Conservation (phyloP, 305 asterid species). For the Solanum hybrid region DNA sequence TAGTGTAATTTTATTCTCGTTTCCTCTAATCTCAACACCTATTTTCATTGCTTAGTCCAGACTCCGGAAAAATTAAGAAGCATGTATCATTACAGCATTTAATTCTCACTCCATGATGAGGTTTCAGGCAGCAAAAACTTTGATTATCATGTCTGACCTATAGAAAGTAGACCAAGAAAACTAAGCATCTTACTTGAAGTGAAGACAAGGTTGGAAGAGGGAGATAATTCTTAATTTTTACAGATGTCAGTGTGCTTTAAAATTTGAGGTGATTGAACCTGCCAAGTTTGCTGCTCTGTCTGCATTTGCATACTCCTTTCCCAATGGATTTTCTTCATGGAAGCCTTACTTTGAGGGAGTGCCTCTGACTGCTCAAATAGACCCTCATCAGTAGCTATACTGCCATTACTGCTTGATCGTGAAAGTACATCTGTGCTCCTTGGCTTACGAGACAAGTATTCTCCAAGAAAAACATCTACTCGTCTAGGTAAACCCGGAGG, state of each 20-base stretch:
- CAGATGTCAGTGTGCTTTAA: neutral
- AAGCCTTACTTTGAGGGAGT: constrained; percentile 40
- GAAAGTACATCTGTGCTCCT: constrained; percentile 35
- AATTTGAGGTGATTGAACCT: constrained; percentile 39
- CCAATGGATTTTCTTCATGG: constrained; percentile 41
- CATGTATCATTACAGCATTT: neutral
- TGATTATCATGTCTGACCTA: neutral
- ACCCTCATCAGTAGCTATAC: constrained; percentile 58
- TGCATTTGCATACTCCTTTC: constrained; percentile 57
- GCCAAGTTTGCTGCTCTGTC: constrained; percentile 65
- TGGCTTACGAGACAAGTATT: constrained; percentile 53
- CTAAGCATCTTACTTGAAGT: neutral
- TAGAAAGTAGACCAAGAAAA: neutral
- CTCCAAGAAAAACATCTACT: constrained; percentile 40
- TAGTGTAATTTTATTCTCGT: neutral
- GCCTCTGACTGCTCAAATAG: constrained; percentile 69
- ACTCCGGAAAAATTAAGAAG: neutral
- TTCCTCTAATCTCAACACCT: neutral
- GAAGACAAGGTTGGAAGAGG: neutral
- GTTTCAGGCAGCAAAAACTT: neutral
- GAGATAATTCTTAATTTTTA: neutral
- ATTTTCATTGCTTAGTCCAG: neutral
- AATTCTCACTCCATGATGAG: neutral
- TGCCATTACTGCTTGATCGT: constrained; percentile 49
- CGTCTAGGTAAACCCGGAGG: constrained; percentile 59